Evolutionary conservation across 441 rosid species (phyloP), one percentile per base, ranked within the genome.

Genomic region (Eutrema salsugineum): DNA sequence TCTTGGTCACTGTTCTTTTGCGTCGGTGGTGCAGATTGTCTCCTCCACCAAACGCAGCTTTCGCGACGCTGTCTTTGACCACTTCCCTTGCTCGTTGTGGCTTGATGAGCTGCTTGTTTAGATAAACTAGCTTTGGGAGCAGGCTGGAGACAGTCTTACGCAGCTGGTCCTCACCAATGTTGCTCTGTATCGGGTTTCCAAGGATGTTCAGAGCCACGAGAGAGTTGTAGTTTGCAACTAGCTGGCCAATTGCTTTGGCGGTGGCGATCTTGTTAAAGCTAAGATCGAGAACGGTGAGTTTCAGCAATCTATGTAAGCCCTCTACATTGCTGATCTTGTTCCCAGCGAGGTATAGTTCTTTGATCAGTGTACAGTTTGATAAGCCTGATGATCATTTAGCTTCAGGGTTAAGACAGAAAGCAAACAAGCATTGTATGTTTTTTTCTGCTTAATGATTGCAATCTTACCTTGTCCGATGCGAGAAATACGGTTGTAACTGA

Each of bases 241-340:
- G 91, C 85, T 92, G 99, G 10, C 96, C 96, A 8, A 94, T 81
- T 20, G 92, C 88, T 77, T 89, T 90, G 5, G 90, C 73, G 53
- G 99, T 92, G 14, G 96, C 84, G 67, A 92, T 89, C 91, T 88
- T 94, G 87, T 92, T 90, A 86, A 94, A 94, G 83, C 99, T 89
- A 69, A 92, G 79, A 82, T 94, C 99, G 11, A 94, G 68, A 65
- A 89, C 90, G 3, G 88, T 86, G 71, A 94, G 83, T 88, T 94
- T 94, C 43, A 92, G 71, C 40, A 94, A 87, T 81, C 99, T 87
- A 63, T 94, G 98, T 68, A 94, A 76, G 35, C 99, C 98, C 62
- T 94, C 98, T 2, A 84, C 89, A 67, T 87, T 88, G 66, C 97
- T 88, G 54, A 92, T 84, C 85, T 94, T 92, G 87, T 94, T 94